These are phyloP conservation scores for Butyriboletus loyo DNA, from an alignment of 768 basidiomycete genomes.

Conservation along the genomic window DNA sequence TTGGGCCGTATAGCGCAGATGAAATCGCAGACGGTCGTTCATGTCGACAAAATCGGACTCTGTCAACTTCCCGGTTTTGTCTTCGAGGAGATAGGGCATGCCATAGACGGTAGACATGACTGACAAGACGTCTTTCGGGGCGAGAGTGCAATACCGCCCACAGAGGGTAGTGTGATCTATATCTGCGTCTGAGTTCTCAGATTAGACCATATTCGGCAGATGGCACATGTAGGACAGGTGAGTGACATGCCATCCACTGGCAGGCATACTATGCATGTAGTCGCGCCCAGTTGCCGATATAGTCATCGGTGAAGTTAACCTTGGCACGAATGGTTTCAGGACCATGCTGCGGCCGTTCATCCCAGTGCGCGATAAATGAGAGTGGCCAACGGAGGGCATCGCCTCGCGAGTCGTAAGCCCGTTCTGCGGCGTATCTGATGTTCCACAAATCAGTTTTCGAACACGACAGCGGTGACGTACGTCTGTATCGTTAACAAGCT, in stretches of 20 bases:
- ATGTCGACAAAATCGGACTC: conserved; percentile 63
- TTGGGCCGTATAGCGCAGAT: conserved; percentile 46
- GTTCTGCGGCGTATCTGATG: conserved; percentile 4
- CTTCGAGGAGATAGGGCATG: conserved; percentile 63
- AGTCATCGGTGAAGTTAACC: conserved; percentile 8
- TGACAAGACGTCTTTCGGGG: conserved; percentile 1
- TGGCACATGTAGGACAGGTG: conserved; percentile 14
- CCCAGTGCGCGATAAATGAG: conserved; percentile 9
- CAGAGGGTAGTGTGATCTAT: conserved; percentile 16
- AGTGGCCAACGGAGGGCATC: conserved; percentile 13
- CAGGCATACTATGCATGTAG: conserved; percentile 18
- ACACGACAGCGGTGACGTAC: conserved; percentile 32
- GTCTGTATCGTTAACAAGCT: conserved; percentile 7
- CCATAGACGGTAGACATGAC: conserved; percentile 43
- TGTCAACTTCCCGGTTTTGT: conserved; percentile 50
- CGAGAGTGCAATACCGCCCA: neutral
- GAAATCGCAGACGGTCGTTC: conserved; percentile 55
- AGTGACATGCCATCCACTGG: conserved; percentile 13
- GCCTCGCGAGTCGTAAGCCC: conserved; percentile 17
- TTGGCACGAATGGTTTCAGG: conserved; percentile 10
- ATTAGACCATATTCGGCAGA: conserved; percentile 24
- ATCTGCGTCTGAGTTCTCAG: conserved; percentile 14
- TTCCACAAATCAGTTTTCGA: conserved; percentile 8
- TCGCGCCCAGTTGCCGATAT: conserved; percentile 23
- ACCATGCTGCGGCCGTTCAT: conserved; percentile 20